phyloP scores from a whole-genome alignment of 2,329 filamentous ascomycete genomes.

The Penicillium sumatraense region DNA sequence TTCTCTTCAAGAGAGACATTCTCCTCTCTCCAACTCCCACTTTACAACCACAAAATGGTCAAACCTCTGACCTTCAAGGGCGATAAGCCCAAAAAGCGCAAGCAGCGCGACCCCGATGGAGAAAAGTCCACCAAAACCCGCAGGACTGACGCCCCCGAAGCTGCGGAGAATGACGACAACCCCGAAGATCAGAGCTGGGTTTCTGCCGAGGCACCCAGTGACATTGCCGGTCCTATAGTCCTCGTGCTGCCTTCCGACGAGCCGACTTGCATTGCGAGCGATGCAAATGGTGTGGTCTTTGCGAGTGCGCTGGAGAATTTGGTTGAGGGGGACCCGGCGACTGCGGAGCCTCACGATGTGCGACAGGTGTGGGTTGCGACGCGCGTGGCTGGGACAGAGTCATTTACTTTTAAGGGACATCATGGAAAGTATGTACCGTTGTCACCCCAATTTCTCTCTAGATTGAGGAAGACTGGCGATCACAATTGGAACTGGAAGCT shows the following conservation, averaged over 20 bases:
- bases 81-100: conserved; percentile 92
- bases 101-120: conserved; percentile 64
- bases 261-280: conserved; percentile 78
- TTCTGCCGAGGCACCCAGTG: conserved; percentile 72
- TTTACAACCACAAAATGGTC: conserved; percentile 49
- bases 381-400: conserved; percentile 78
- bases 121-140: conserved; percentile 34
- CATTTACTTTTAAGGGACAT: conserved; percentile 84
- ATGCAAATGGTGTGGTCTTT: conserved; percentile 86
- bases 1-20: too few relatives aligned
- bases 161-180: conserved; percentile 41
- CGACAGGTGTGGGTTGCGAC: conserved; percentile 94
- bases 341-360: conserved; percentile 92
- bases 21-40: neutral
- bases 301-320: conserved; percentile 82
- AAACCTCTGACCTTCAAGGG: conserved; percentile 95
- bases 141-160: conserved; percentile 27
- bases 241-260: conserved; percentile 78
- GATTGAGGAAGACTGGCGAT: too few relatives aligned
- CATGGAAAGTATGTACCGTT: conserved; percentile 70
- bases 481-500: neutral
- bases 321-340: conserved; percentile 78
- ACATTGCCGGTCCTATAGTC: conserved; percentile 81
- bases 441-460: neutral
- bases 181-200: conserved; percentile 87